Conservation (phyloP, 192 early-diverging fungal genomes). For the Podila minutissima region DNA sequence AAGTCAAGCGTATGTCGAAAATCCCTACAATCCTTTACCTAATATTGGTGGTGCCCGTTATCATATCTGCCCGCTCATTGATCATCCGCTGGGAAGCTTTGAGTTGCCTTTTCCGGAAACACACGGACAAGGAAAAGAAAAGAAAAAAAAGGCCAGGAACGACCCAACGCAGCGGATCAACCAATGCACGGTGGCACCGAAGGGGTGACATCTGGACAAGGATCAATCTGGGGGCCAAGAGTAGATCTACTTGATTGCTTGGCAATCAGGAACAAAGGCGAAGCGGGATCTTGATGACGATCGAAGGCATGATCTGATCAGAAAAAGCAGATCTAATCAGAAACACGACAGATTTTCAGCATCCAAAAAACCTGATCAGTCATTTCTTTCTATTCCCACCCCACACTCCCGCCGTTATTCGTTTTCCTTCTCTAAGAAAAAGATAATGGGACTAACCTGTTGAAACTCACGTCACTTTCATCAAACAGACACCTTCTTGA, state of each 20-base stretch:
- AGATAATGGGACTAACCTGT: background rate
- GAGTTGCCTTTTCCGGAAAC: background rate
- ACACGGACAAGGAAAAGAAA: background rate
- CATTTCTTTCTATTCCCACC: background rate
- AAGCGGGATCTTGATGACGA: no score
- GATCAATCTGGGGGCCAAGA: background rate
- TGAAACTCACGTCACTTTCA: background rate
- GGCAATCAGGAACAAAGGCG: no score
- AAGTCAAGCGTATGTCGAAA: conserved; percentile 73
- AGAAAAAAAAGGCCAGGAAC: conserved; percentile 1
- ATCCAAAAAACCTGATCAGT: background rate
- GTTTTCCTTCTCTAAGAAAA: background rate
- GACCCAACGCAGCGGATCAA: background rate
- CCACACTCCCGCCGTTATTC: background rate
- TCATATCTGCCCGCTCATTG: background rate
- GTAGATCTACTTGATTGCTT: conserved; percentile 3
- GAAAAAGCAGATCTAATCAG: conserved; percentile 11
- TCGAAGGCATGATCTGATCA: background rate
- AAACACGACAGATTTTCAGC: no score
- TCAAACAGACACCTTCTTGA: conserved; percentile 75
- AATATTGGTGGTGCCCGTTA: background rate
- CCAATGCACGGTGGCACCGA: background rate
- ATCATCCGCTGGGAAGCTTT: background rate
- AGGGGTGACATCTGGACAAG: no score
- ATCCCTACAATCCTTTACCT: background rate